Evolutionary conservation across 305 asterid species (phyloP).

Genomic region (Fraxinus nigra): DNA sequence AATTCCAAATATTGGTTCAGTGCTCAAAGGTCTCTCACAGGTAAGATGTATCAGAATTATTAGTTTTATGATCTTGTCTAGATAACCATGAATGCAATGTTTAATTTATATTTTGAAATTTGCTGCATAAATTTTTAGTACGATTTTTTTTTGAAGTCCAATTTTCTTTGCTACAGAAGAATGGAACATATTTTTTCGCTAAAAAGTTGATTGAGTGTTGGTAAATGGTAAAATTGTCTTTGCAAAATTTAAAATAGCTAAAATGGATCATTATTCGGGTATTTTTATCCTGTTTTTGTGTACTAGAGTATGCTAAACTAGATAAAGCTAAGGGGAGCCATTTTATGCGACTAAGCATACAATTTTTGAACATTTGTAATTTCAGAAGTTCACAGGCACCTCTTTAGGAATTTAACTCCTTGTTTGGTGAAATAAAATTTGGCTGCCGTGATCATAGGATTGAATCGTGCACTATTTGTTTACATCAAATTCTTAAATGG

Average conservation of each 20-base stretch:
- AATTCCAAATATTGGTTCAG: constrained; percentile 89
- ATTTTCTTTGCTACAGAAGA: background rate
- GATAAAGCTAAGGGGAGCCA: background rate
- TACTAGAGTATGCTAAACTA: background rate
- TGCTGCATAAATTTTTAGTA: background rate
- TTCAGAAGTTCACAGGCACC: background rate
- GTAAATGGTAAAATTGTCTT: background rate
- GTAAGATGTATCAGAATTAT: constrained; percentile 31
- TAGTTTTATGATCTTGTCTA: background rate
- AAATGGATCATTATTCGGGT: background rate
- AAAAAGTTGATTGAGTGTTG: background rate
- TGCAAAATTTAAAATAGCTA: background rate
- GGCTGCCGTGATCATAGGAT: background rate
- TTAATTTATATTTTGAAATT: constrained; percentile 6
- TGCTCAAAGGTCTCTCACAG: constrained; percentile 94
- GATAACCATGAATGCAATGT: background rate
- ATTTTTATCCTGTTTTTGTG: background rate
- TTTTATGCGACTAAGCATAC: background rate
- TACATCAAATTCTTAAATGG: background rate
- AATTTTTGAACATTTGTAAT: background rate
- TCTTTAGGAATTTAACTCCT: background rate
- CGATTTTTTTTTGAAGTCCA: background rate
- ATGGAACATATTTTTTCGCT: background rate
- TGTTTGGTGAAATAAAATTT: background rate
- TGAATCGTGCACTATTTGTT: background rate